Percentiles rank a stretch among this genome's conserved stretches.
These are phyloP conservation scores for Ogataea minuta DNA, from an alignment of 805 yeast genomes.

Conservation along the genomic window DNA sequence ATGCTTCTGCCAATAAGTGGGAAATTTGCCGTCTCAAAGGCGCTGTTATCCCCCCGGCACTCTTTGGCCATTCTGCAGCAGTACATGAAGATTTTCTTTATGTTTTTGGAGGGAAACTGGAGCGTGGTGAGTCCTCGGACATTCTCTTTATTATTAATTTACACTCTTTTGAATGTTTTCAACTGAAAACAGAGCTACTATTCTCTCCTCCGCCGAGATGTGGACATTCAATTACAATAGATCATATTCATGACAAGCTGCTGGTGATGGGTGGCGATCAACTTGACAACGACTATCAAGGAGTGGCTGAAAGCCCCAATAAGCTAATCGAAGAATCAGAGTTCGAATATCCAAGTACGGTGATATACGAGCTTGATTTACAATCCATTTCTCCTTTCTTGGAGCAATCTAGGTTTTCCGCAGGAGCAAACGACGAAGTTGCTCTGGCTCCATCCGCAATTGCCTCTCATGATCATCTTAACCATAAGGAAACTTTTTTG, in stretches of 20 bases:
- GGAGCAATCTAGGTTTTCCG: conserved; percentile 19
- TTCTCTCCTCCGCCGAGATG: conserved; percentile 77
- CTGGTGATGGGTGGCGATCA: conserved; percentile 92
- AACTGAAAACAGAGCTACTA: conserved; percentile 41
- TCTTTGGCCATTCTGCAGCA: conserved; percentile 89
- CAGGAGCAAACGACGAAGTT: neutral
- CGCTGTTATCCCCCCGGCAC: conserved; percentile 63
- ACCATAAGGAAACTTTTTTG: neutral
- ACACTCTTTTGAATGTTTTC: conserved; percentile 67
- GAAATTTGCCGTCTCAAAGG: conserved; percentile 67
- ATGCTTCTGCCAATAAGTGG: conserved; percentile 71
- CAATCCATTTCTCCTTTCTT: conserved; percentile 25
- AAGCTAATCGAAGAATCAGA: conserved; percentile 30
- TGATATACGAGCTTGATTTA: conserved; percentile 37
- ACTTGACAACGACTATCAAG: conserved; percentile 50
- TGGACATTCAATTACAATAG: conserved; percentile 83
- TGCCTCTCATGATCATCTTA: too few relatives aligned
- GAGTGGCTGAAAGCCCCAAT: conserved; percentile 23
- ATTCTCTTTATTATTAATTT: conserved; percentile 75
- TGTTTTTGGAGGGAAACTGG: conserved; percentile 86
- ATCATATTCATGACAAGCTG: conserved; percentile 63
- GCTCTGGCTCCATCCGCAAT: too few relatives aligned
- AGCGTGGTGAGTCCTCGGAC: conserved; percentile 64
- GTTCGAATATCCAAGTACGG: conserved; percentile 32
- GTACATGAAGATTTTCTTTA: conserved; percentile 75